These are phyloP conservation scores for Alloteropsis angusta DNA, from an alignment of 202 grass and related monocot genomes.

Conservation along the genomic window DNA sequence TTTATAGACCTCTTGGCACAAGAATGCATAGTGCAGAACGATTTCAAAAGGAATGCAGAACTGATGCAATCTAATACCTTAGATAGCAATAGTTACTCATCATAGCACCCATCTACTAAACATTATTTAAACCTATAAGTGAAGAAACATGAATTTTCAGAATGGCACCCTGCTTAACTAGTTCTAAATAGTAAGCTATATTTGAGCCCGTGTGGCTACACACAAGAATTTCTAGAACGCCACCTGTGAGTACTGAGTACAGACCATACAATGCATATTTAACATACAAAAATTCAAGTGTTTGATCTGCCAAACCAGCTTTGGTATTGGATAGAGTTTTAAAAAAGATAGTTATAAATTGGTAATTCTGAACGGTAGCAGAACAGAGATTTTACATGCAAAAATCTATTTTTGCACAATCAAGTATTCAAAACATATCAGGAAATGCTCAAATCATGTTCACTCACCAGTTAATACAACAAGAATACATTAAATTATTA, in stretches of 20 bases:
- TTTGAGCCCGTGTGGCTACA: neutral
- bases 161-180: neutral
- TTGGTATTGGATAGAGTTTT: neutral
- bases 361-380: neutral
- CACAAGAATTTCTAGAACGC: neutral
- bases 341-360: neutral
- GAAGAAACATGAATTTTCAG: neutral
- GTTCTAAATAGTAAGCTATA: constrained; percentile 4
- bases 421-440: neutral
- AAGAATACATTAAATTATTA: neutral
- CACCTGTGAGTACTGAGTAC: neutral
- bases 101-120: constrained; percentile 2
- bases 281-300: neutral
- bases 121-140: neutral
- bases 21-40: neutral
- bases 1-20: neutral
- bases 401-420: neutral
- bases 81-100: neutral
- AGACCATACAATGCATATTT: neutral
- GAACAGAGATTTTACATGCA: neutral
- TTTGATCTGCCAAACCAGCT: neutral
- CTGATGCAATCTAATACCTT: neutral
- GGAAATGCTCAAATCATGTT: neutral
- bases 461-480: neutral
- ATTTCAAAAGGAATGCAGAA: constrained; percentile 3